These are phyloP conservation scores for Plectranthus barbatus DNA, from an alignment of 257 asterid genomes.

Conservation along the genomic window DNA sequence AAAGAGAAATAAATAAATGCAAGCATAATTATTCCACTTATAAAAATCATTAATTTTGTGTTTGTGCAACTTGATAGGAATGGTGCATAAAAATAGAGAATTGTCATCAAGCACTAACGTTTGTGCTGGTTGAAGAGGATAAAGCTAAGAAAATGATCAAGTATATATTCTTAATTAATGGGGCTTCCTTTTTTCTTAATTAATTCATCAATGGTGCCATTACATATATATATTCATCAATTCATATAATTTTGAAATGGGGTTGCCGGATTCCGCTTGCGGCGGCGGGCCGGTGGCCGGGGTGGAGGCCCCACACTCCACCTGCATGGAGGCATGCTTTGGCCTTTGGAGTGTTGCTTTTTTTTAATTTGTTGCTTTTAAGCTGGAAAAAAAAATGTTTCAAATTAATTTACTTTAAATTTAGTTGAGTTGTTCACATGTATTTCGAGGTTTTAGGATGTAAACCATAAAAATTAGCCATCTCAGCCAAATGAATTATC, in stretches of 20 bases:
- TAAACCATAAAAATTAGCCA: too few species aligned
- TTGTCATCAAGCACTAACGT: slow-evolving; percentile 30
- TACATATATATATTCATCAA: neutral
- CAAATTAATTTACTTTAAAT: neutral
- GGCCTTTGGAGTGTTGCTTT: slow-evolving; percentile 1
- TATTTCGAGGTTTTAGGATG: neutral
- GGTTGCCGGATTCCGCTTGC: slow-evolving; percentile 4
- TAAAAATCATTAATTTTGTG: neutral
- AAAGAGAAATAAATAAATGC: neutral
- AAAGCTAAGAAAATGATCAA: slow-evolving; percentile 17
- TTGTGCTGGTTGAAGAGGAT: slow-evolving; percentile 17
- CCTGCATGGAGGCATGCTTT: slow-evolving; percentile 12
- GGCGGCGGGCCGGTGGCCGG: slow-evolving; percentile 13
- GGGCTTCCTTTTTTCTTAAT: slow-evolving; percentile 1
- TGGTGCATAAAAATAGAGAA: slow-evolving; percentile 13
- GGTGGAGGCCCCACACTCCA: neutral
- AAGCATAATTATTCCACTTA: neutral
- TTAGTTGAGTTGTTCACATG: slow-evolving; percentile 3
- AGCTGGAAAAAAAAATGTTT: slow-evolving; percentile 10
- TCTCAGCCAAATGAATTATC: too few species aligned
- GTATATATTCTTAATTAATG: slow-evolving; percentile 36
- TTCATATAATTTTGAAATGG: too few species aligned
- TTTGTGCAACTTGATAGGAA: slow-evolving; percentile 16
- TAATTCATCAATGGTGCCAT: slow-evolving; percentile 3
- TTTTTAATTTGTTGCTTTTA: slow-evolving; percentile 14